A percentile compares a stretch with the other conserved stretches of the same genome.
Conservation (phyloP, 2,329 filamentous ascomycete species). For the Gaeumannomyces sp. region DNA sequence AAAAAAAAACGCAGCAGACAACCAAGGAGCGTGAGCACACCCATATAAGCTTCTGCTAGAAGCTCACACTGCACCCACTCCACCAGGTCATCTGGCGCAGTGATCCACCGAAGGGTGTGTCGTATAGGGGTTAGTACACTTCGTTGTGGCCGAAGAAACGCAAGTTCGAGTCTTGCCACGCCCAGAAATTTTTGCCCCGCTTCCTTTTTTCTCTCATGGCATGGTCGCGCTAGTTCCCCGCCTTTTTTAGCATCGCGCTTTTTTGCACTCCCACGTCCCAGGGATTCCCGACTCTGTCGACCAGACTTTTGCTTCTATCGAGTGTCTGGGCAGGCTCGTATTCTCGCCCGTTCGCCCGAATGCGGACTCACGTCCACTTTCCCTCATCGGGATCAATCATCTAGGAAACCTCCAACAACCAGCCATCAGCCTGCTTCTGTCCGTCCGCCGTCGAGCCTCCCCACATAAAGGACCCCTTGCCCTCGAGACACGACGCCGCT, state of each 20-base stretch:
- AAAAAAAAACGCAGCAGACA: not conserved
- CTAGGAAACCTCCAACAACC: slow-evolving; percentile 25
- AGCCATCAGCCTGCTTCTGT: slow-evolving; percentile 32
- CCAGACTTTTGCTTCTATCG: too few species aligned
- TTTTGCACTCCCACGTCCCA: too few species aligned
- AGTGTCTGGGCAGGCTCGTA: too few species aligned
- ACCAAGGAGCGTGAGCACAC: not conserved
- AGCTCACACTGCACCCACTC: not conserved
- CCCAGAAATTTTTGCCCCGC: slow-evolving; percentile 5
- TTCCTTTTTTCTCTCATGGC: not conserved
- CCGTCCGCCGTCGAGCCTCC: slow-evolving; percentile 41
- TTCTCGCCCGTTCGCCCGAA: not conserved
- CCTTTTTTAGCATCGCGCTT: too few species aligned
- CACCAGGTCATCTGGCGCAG: not conserved
- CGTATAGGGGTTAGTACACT: slow-evolving; percentile 10
- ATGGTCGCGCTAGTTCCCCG: too few species aligned
- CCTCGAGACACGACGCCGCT: slow-evolving; percentile 36
- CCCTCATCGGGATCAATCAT: not conserved
- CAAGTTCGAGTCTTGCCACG: slow-evolving; percentile 10
- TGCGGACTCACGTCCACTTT: not conserved
- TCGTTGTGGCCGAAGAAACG: slow-evolving; percentile 10
- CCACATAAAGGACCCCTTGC: slow-evolving; percentile 43
- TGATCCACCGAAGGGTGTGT: slow-evolving; percentile 7
- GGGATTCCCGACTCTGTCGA: too few species aligned
- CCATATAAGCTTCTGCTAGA: not conserved